Evolutionary conservation across 306 rosid species (phyloP), one percentile per base, ranked within the genome.

Genomic region (Vachellia pachyceras): DNA sequence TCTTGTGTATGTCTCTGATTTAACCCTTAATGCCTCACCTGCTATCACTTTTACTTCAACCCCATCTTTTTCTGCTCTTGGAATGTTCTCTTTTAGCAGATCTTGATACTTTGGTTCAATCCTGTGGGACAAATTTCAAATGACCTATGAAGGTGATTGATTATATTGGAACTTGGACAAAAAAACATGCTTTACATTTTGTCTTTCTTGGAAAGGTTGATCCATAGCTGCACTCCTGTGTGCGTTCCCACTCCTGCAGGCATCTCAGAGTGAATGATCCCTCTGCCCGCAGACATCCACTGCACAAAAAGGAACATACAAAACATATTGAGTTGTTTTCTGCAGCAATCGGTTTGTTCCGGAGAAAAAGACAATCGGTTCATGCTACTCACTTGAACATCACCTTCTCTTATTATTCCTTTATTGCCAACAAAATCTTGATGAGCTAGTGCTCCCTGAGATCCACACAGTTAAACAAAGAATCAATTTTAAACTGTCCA

Each of bases 211-310:
- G 91, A 77, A 47, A 90, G 80, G 77, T 90, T 90, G 87, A 90
- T 87, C 94, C 94, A 90, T 41, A 90, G 92, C 76, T 90, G 94
- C 75, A 90, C 63, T 2, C 92, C 92, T 68, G 70, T 83, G 64
- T 89, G 87, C 50, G 82, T 76, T 12, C 87, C 94, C 79, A 73
- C 87, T 54, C 90, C 94, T 11, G 87, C 90, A 75, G 94, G 94
- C 94, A 90, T 90, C 85, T 90, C 94, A 50, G 94, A 90, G 82
- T 90, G 94, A 71, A 90, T 77, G 33, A 90, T 89, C 20, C 94
- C 94, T 85, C 92, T 87, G 22, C 94, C 94, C 63, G 94, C 94
- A 57, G 91, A 87, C 91, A 90, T 89, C 94, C 94, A 89, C 92
- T 89, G 90, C 69, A 50, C 58, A 49, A 55, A 46, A 17, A 10